Base-by-base conservation (phyloP, 495 filamentous ascomycete genomes). In the Beverwykella pulmonaria region DNA sequence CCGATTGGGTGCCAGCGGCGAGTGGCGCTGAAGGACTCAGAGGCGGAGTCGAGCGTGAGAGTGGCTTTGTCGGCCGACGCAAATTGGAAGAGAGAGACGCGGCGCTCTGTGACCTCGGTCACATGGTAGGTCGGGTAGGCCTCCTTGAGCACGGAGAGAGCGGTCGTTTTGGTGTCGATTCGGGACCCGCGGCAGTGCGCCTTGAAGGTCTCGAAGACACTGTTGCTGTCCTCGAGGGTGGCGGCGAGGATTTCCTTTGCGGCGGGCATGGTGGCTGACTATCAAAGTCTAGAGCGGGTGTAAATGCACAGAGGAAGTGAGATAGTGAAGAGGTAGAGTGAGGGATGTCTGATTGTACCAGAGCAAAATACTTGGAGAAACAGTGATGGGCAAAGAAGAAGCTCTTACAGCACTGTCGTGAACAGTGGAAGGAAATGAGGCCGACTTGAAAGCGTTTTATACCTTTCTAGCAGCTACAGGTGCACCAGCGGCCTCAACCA, bases 1-100 rank as follows among this genome's bases (percentile, higher is more conserved):
- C 59, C 60, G 23, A 72, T 68, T 1, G 61, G 14, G 0, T 65
- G 55, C 67, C 68, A 75, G 30, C 1, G 49, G 36, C 74, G 66
- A 3, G 47, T 54, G 39, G 57, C 60, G 27, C 74, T 49, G 50
- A 69, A 55, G 53, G 20, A 9, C 22, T 68, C 56, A 47, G 55
- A 25, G 49, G 65, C 50, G 14, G 56, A 15, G 19, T 55, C 56
- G 32, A 66, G 54, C 0, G 9, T 61, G 1, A 65, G 55, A 0
- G 52, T 66, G 0, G 76, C 76, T 49, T 74, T 67, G 5, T 72
- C 75, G 19, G 75, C 75, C 10, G 32, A 48, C 12, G 75, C 73
- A 39, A 50, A 76, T 19, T 65, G 69, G 26, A 73, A 48, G 12
- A 78, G 70, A n/a, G 73, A 69, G 49, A 44, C 63, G 3, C 19